These are phyloP conservation scores for Parsonsia alboflavescens DNA, from an alignment of 257 asterid species.

Conservation along the genomic window DNA sequence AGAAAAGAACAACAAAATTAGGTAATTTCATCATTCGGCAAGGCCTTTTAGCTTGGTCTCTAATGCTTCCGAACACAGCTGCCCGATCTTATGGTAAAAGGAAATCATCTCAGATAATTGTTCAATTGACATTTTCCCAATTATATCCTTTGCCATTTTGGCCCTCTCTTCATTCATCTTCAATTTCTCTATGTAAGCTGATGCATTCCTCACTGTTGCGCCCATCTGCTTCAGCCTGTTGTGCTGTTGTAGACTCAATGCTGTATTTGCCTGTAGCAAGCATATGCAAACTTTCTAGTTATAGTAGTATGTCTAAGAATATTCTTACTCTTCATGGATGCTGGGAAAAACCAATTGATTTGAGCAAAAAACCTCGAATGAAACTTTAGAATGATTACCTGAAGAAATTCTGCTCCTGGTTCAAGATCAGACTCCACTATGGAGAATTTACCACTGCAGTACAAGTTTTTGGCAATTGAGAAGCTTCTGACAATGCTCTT, in stretches of 20 bases:
- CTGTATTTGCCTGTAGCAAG: slow-evolving; percentile 50
- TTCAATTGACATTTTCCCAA: slow-evolving; percentile 62
- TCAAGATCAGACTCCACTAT: slow-evolving; percentile 49
- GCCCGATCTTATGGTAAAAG: slow-evolving; percentile 68
- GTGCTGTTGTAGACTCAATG: slow-evolving; percentile 60
- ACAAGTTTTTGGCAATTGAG: slow-evolving; percentile 52
- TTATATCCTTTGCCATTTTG: slow-evolving; percentile 39
- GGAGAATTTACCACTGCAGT: slow-evolving; percentile 18
- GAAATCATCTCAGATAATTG: slow-evolving; percentile 52
- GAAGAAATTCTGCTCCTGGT: slow-evolving; percentile 72
- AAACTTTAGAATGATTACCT: slow-evolving; percentile 31
- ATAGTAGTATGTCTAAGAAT: too few species aligned
- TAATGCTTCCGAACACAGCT: slow-evolving; percentile 59
- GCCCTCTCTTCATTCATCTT: slow-evolving; percentile 49
- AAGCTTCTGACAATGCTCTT: slow-evolving; percentile 46
- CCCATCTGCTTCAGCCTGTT: slow-evolving; percentile 75
- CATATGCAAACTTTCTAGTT: not conserved
- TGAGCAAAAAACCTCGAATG: too few species aligned
- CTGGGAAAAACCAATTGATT: not conserved
- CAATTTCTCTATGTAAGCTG: slow-evolving; percentile 41
- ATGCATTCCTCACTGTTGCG: slow-evolving; percentile 66
- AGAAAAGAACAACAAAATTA: not conserved
- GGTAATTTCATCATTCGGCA: slow-evolving; percentile 4
- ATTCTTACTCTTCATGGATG: too few species aligned
- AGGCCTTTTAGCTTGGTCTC: slow-evolving; percentile 44